A percentile compares a stretch with the other conserved stretches of the same genome.
Conservation (phyloP, 495 filamentous ascomycete species). For the Penicillium ucsense region DNA sequence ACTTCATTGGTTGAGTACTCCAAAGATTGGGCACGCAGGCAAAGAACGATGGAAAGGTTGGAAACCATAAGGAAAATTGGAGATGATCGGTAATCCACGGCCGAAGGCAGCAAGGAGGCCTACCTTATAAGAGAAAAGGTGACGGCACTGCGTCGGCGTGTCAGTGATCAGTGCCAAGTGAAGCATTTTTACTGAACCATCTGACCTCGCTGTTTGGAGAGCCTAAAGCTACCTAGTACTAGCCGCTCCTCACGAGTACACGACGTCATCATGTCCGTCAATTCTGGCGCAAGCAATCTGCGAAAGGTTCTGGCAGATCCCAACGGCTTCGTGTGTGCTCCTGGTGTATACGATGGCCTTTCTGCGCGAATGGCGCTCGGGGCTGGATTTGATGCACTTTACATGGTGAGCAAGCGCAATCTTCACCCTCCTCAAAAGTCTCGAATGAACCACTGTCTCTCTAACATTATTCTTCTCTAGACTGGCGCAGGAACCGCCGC, state of each 20-base stretch:
- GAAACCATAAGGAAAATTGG: neutral
- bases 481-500: slow-evolving; percentile 61
- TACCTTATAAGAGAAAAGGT: no score
- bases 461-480: slow-evolving; percentile 11
- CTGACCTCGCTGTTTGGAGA: no score
- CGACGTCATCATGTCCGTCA: slow-evolving; percentile 18
- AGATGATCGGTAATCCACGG: no score
- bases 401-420: slow-evolving; percentile 40
- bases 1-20: slow-evolving; percentile 3
- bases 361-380: slow-evolving; percentile 54
- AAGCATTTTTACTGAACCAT: no score
- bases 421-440: no score
- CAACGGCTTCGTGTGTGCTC: slow-evolving; percentile 38
- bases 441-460: no score
- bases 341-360: slow-evolving; percentile 63
- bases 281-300: slow-evolving; percentile 21
- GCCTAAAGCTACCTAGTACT: no score
- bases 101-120: no score
- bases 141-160: no score
- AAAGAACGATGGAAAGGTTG: neutral
- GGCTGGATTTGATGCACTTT: slow-evolving; percentile 52
- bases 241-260: neutral
- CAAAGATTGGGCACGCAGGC: slow-evolving; percentile 5
- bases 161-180: no score
- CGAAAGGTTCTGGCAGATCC: slow-evolving; percentile 22